Evolutionary conservation across 176 grass and related monocot genomes (phyloP).

Genomic region (Guadua angustifolia): DNA sequence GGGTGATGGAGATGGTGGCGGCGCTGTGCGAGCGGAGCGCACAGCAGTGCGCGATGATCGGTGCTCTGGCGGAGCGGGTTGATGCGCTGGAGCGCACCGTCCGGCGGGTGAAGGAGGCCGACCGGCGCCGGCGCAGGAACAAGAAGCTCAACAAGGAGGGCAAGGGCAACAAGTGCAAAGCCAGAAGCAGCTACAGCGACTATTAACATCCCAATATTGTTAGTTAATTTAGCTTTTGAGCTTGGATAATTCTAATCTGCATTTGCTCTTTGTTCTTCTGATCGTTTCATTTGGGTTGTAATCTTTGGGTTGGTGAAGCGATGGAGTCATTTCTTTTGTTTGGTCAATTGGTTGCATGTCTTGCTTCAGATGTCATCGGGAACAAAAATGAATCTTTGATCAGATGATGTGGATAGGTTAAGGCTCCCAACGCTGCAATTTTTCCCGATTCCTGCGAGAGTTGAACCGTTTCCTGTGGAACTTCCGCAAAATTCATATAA

Average conservation of each 20-base stretch:
- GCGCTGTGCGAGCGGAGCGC: constrained; percentile 59
- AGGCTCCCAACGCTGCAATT: no score
- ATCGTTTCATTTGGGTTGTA: background rate
- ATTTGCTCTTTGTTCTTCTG: background rate
- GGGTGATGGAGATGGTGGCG: constrained; percentile 62
- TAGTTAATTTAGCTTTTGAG: background rate
- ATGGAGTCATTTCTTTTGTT: background rate
- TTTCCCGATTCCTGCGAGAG: no score
- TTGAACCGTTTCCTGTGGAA: no score
- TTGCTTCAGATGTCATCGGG: no score
- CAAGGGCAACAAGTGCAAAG: constrained; percentile 8
- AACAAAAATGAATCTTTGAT: no score
- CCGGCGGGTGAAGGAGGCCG: constrained; percentile 47
- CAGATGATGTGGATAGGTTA: no score
- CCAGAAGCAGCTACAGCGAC: constrained; percentile 15
- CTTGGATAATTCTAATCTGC: background rate
- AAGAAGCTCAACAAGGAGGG: constrained; percentile 34
- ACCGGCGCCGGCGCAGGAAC: constrained; percentile 27
- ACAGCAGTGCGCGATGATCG: constrained; percentile 60
- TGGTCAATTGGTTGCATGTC: no score
- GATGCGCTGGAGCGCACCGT: constrained; percentile 63
- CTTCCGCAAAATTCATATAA: no score
- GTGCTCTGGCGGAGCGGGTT: constrained; percentile 54
- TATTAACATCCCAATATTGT: background rate
- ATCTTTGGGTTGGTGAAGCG: background rate